Conservation (phyloP, 2,329 filamentous ascomycete genomes). For the Ustulina deusta region DNA sequence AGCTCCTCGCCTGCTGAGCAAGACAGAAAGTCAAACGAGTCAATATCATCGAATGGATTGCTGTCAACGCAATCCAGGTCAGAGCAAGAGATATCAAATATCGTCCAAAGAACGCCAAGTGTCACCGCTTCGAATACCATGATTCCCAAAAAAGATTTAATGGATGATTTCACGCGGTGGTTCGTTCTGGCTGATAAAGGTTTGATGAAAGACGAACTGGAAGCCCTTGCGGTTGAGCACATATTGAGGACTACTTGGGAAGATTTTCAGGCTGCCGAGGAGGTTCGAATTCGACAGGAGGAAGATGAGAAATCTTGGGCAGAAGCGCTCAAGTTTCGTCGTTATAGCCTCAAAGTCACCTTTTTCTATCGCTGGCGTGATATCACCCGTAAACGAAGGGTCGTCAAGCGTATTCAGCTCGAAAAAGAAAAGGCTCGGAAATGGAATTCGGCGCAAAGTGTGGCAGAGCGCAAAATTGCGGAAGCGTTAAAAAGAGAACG, state of each 20-base stretch:
- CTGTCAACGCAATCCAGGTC: background rate
- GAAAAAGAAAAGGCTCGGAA: conserved; percentile 64
- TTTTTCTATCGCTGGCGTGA: conserved; percentile 70
- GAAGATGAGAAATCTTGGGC: conserved; percentile 62
- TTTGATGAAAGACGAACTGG: conserved; percentile 62
- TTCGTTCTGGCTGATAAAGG: conserved; percentile 66
- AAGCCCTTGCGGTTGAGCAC: conserved; percentile 59
- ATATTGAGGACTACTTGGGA: conserved; percentile 59
- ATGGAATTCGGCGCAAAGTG: conserved; percentile 54
- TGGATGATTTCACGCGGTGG: conserved; percentile 66
- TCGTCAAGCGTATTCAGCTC: conserved; percentile 63
- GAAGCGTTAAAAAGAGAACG: conserved; percentile 41
- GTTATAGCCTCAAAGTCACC: conserved; percentile 63
- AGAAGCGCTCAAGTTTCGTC: conserved; percentile 62
- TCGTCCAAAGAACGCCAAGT: background rate
- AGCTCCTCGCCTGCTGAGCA: conserved; percentile 1
- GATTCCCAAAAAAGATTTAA: conserved; percentile 53
- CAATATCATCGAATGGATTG: background rate
- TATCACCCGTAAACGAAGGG: conserved; percentile 60
- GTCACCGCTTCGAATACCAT: conserved; percentile 6
- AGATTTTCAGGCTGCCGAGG: conserved; percentile 56
- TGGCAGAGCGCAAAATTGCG: conserved; percentile 45
- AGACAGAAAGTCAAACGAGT: background rate
- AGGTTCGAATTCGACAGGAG: conserved; percentile 58
- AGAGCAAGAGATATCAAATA: conserved; percentile 5